Base-by-base conservation (phyloP, 1,284 basidiomycete species). In the Leccinum pseudoinsigne region DNA sequence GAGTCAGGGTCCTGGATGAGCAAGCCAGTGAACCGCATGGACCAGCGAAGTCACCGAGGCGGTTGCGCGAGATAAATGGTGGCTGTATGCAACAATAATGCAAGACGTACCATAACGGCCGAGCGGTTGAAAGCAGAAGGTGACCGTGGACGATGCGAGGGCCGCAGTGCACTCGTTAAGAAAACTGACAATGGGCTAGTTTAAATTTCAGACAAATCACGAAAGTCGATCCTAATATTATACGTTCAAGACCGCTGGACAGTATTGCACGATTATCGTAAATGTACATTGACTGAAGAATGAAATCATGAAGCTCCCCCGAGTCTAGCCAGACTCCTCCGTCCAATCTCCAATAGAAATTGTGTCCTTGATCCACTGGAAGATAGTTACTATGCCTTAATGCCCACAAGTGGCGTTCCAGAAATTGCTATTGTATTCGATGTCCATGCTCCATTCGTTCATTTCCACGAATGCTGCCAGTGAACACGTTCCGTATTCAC, bases 401-500 rank as follows among this genome's bases (percentile, higher is more conserved):
- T 40, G 38, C 18, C 77, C 80, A 58, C 81, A 57, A 8, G 36
- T 23, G 12, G 11, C 18, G 2, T 57, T 36, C 55, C 55, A 57
- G 14, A 16, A 10, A 4, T 16, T 7, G 14, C n/a, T 38, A 14
- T 40, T 5, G 21, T 57, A 57, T 38, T 57, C 7, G 55, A 57
- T 36, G 10, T 55, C 56, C 31, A 28, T 2, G 61, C 71, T 76
- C 38, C 62, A 72, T 28, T 55, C 59, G 50, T 81, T 78, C 45
- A 74, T 69, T 55, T 64, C 58, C 57, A 75, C 73, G 50, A 83
- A 82, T 38, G 71, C 73, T 7, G 67, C 72, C 23, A 82, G 66
- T 28, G 79, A 73, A 59, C 82, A 83, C 12, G 79, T 75, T n/a
- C 81, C 81, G 47, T 74, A 76, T 62, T 54, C 64, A 55, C 47